Percentiles rank a stretch among this genome's conserved stretches.
Conservation (phyloP, 2,329 filamentous ascomycete genomes). For the Stagonosporopsis tanaceti region DNA sequence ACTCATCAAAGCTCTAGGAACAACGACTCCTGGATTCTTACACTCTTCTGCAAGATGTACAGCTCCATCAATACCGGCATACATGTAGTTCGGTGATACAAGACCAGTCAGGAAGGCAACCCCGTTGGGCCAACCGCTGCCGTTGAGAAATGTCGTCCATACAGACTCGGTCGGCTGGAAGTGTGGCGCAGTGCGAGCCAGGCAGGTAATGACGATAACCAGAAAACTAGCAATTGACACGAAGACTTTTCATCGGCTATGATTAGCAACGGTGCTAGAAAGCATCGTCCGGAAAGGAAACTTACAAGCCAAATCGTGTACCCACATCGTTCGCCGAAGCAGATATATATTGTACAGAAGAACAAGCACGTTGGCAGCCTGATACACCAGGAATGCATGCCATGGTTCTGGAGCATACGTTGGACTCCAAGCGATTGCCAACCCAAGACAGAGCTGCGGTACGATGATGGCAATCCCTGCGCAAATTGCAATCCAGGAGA, state of each 20-base stretch:
- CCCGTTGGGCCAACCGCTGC: constrained; percentile 54
- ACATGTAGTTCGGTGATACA: constrained; percentile 27
- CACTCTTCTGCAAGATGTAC: constrained; percentile 43
- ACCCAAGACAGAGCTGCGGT: constrained; percentile 21
- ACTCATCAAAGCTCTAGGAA: constrained; percentile 47
- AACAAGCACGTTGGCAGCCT: constrained; percentile 20
- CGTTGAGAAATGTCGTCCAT: constrained; percentile 57
- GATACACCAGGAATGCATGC: constrained; percentile 28
- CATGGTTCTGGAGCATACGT: constrained; percentile 21
- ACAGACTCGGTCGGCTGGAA: constrained; percentile 44
- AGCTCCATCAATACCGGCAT: constrained; percentile 36
- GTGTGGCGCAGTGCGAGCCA: constrained; percentile 49
- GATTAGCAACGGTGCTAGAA: neutral
- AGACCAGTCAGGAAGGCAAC: constrained; percentile 53
- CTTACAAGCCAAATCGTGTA: constrained; percentile 28
- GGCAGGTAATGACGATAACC: constrained; percentile 57
- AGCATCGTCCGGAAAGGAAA: neutral
- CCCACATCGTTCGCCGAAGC: constrained; percentile 28
- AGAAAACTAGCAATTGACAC: constrained; percentile 49
- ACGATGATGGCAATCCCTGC: constrained; percentile 28
- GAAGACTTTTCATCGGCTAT: constrained; percentile 10
- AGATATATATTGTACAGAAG: constrained; percentile 27
- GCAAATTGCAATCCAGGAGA: constrained; percentile 27
- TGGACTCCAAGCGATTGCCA: constrained; percentile 21
- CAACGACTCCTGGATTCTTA: constrained; percentile 31